A percentile compares a stretch with the other conserved stretches of the same genome.
Evolutionary conservation across 768 basidiomycete genomes (phyloP).

Genomic region (Macrolepiota albuminosa): DNA sequence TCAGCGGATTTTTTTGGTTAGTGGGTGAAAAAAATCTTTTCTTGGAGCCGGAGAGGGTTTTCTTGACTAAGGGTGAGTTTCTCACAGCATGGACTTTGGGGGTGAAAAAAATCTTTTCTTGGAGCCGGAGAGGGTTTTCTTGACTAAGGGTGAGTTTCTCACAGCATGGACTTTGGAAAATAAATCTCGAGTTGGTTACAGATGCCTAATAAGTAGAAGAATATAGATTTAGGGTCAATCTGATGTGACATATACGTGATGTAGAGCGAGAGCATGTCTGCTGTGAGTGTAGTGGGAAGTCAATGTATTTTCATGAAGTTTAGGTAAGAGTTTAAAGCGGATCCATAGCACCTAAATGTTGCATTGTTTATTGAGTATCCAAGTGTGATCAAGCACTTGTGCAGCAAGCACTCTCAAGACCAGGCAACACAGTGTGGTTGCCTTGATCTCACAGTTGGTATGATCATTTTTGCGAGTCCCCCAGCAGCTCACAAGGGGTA

Average conservation of each 20-base stretch:
- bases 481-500: too few species aligned
- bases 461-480: too few species aligned
- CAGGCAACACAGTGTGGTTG: constrained; percentile 26
- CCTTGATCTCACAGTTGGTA: too few species aligned
- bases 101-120: not conserved
- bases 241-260: constrained; percentile 25
- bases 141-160: constrained; percentile 3
- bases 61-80: too few species aligned
- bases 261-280: too few species aligned
- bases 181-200: constrained; percentile 29
- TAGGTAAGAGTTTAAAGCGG: too few species aligned
- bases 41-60: not conserved
- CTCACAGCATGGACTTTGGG: too few species aligned
- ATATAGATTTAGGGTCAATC: constrained; percentile 22
- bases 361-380: too few species aligned
- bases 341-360: too few species aligned
- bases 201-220: constrained; percentile 30
- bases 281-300: constrained; percentile 31
- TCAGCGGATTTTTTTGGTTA: not conserved
- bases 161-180: constrained; percentile 17
- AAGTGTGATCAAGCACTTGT: constrained; percentile 8
- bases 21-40: not conserved
- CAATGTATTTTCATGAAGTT: too few species aligned
- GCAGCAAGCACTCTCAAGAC: constrained; percentile 7
- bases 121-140: not conserved